A percentile compares a stretch with the other conserved stretches of the same genome.
Conservation (phyloP, 2,329 filamentous ascomycete species). For the Tolypocladium guangdongense region DNA sequence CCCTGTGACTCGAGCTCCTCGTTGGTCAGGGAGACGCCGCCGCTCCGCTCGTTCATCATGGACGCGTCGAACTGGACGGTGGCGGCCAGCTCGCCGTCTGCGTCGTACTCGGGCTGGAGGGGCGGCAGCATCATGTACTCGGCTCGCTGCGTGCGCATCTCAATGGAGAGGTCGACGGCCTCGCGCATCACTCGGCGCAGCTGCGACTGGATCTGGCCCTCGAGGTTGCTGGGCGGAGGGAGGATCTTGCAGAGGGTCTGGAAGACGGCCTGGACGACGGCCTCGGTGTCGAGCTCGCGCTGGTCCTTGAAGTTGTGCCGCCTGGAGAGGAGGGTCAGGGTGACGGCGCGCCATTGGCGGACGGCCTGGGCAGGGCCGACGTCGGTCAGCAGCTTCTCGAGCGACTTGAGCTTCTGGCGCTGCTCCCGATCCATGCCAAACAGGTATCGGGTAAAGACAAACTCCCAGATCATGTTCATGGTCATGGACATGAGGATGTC, state of each 20-base stretch:
- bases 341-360: slow-evolving; percentile 93
- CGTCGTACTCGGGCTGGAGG: slow-evolving; percentile 87
- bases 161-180: slow-evolving; percentile 82
- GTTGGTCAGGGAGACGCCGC: slow-evolving; percentile 47
- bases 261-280: slow-evolving; percentile 80
- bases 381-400: slow-evolving; percentile 85
- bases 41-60: slow-evolving; percentile 88
- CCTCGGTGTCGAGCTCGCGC: slow-evolving; percentile 82
- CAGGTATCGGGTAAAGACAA: slow-evolving; percentile 92
- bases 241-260: slow-evolving; percentile 74
- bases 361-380: slow-evolving; percentile 84
- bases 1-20: slow-evolving; percentile 68
- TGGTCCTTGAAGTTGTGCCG: slow-evolving; percentile 72
- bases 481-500: slow-evolving; percentile 98
- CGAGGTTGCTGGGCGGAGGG: slow-evolving; percentile 72
- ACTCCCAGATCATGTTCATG: slow-evolving; percentile 99
- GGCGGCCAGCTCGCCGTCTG: slow-evolving; percentile 76
- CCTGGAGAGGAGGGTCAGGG: slow-evolving; percentile 75
- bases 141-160: slow-evolving; percentile 94
- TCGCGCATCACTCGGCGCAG: slow-evolving; percentile 79
- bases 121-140: slow-evolving; percentile 99
- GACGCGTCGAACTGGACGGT: slow-evolving; percentile 87
- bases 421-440: slow-evolving; percentile 99
- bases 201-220: slow-evolving; percentile 71
- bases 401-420: slow-evolving; percentile 88